Evolutionary conservation across 2,329 filamentous ascomycete species (phyloP), one percentile per base, ranked within the genome.

Genomic region (Monosporascus ibericus): DNA sequence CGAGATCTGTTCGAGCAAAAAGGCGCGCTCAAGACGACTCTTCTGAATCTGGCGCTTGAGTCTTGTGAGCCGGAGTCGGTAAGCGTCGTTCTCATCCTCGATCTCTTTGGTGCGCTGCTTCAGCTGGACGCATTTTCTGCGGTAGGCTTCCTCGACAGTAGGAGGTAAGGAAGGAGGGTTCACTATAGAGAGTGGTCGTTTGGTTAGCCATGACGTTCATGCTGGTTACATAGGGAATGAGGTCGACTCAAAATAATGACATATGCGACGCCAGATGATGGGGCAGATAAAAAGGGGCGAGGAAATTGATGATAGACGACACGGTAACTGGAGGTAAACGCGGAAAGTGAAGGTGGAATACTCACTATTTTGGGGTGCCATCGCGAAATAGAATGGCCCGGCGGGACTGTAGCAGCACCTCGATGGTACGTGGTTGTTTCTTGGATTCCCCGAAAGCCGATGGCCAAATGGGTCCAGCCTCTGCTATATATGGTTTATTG

Each of bases 141-240:
- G 91, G 73, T 97, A 99, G 48, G 92, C 92, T 68, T 92, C 87
- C 72, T 99, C 92, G 57, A 97, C 91, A 17, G 91, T 95, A 17
- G 94, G 92, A 20, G 92, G 90, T 4, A 87, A 76, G 40, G 82
- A 72, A 17, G 83, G 81, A 30, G 82, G 82, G 51, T 81, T 75
- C 55, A 74, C 73, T 68, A 64, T 37, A 47, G 44, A 61, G 59
- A 44, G 24, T 14, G 30, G 51, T 44, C 63, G 60, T 56, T 66
- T 70, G 22, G 60, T 75, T 71, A 61, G 68, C 55, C 51, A 68
- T 62, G 68, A 69, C 70, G 53, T 48, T 56, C 56, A 50, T 30
- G 18, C 44, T 44, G 7, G 36, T 25, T 17, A 17, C 6, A 8
- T 42, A 18, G n/a, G 8, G n/a, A 11, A 42, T 42, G 8, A n/a